phyloP scores from a whole-genome alignment of 352 stramenopile species.

The Globisporangium nagaii region DNA sequence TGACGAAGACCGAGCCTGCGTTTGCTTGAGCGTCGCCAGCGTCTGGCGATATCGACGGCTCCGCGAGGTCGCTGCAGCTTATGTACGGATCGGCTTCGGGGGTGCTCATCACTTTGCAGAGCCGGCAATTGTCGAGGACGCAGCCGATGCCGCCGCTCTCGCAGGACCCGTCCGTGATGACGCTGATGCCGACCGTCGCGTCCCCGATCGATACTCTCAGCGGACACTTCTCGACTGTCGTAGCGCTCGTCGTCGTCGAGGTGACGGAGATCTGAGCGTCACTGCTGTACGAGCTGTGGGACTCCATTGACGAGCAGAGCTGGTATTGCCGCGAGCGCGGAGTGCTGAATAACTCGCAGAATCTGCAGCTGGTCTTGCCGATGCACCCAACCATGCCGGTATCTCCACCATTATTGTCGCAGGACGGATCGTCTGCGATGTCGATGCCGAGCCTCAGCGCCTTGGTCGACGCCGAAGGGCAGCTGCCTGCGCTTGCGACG shows the following conservation, averaged over 20 bases:
- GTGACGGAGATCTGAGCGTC: no score
- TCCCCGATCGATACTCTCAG: slow-evolving; percentile 5
- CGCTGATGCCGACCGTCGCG: slow-evolving; percentile 7
- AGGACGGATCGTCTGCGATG: not conserved
- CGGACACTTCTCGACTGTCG: not conserved
- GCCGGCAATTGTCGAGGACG: slow-evolving; percentile 15
- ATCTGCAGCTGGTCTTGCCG: not conserved
- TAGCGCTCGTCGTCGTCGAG: not conserved
- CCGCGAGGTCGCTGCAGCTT: slow-evolving; percentile 6
- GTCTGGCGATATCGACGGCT: no score
- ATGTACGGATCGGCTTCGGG: slow-evolving; percentile 21
- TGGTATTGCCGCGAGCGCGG: not conserved
- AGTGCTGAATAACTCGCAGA: not conserved
- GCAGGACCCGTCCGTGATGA: slow-evolving; percentile 15
- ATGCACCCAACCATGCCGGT: not conserved
- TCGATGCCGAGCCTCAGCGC: not conserved
- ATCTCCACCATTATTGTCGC: not conserved
- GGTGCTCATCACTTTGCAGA: slow-evolving; percentile 27
- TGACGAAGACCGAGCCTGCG: no score
- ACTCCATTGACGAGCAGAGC: not conserved
- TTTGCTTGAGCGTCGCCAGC: no score
- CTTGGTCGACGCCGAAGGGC: not conserved
- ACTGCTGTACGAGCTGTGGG: no score
- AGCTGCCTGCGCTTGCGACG: not conserved
- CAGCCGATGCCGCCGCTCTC: slow-evolving; percentile 3